Percentiles rank a stretch among this genome's conserved stretches.
Evolutionary conservation across 139 green algal genomes (phyloP).

Genomic region (Micromonas pusilla): DNA sequence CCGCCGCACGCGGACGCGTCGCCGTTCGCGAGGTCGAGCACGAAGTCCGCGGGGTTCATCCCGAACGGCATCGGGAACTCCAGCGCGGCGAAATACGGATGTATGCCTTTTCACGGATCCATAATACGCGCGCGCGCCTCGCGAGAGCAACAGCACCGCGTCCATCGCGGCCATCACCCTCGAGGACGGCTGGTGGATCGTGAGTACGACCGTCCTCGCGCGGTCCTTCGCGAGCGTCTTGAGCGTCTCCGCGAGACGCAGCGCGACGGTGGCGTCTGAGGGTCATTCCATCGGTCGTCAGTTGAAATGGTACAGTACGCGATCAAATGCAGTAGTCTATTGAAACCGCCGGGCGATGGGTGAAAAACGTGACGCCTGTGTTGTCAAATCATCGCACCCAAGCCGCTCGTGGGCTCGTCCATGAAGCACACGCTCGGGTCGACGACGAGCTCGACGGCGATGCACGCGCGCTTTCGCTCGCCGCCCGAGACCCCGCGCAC

Average conservation of each 20-base stretch:
- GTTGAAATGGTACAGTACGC: too few relatives aligned
- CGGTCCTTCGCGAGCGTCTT: conserved; percentile 31
- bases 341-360: too few relatives aligned
- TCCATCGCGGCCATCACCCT: conserved; percentile 63
- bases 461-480: conserved; percentile 74
- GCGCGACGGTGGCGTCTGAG: too few relatives aligned
- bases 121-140: conserved; percentile 21
- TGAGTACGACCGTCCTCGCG: conserved; percentile 56
- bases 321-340: too few relatives aligned
- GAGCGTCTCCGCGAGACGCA: conserved; percentile 60
- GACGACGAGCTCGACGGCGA: conserved; percentile 66
- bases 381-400: conserved; percentile 66
- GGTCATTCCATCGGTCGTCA: too few relatives aligned
- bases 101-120: conserved; percentile 5
- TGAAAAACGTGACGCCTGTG: too few relatives aligned
- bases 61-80: conserved; percentile 30
- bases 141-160: conserved; percentile 52
- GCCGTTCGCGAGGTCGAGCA: too few relatives aligned
- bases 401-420: conserved; percentile 59
- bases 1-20: too few relatives aligned
- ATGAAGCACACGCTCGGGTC: conserved; percentile 63
- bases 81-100: neutral
- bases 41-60: conserved; percentile 35
- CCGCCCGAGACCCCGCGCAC: conserved; percentile 59
- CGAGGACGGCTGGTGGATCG: conserved; percentile 74